Percentiles rank a stretch among this genome's conserved stretches.
phyloP scores from a whole-genome alignment of 73 alveolate species.

The Paramecium pentaurelia region DNA sequence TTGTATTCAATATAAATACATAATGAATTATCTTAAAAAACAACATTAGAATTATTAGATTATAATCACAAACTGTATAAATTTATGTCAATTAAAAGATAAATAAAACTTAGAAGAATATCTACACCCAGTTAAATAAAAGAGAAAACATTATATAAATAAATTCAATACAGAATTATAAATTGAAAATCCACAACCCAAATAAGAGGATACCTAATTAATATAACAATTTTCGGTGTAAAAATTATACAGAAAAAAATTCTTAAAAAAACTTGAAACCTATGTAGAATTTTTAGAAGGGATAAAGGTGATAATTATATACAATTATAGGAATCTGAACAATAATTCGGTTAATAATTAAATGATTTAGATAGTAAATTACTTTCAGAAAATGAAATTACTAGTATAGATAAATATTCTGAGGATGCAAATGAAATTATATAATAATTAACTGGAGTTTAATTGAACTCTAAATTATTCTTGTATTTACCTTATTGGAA shows the following conservation, averaged over 20 bases:
- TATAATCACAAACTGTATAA: neutral
- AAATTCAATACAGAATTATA: neutral
- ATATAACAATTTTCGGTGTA: neutral
- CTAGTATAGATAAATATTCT: neutral
- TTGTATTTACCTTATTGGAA: neutral
- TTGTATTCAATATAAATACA: neutral
- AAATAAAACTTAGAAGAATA: neutral
- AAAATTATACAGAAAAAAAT: neutral
- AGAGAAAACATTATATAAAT: conserved; percentile 30
- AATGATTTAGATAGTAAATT: conserved; percentile 4
- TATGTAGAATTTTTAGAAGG: neutral
- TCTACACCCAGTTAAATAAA: neutral
- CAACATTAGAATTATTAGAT: neutral
- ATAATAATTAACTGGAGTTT: neutral
- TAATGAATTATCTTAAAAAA: neutral
- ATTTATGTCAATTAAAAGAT: neutral
- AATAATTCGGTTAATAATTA: neutral
- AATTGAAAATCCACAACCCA: neutral
- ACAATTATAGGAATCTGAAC: neutral
- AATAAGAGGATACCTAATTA: neutral
- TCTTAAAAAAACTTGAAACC: neutral
- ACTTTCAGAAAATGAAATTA: neutral
- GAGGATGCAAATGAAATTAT: neutral
- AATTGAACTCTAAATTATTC: neutral
- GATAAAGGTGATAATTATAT: neutral